These are phyloP conservation scores for Aspergillus awamori DNA, from an alignment of 2,329 filamentous ascomycete species.

Conservation along the genomic window DNA sequence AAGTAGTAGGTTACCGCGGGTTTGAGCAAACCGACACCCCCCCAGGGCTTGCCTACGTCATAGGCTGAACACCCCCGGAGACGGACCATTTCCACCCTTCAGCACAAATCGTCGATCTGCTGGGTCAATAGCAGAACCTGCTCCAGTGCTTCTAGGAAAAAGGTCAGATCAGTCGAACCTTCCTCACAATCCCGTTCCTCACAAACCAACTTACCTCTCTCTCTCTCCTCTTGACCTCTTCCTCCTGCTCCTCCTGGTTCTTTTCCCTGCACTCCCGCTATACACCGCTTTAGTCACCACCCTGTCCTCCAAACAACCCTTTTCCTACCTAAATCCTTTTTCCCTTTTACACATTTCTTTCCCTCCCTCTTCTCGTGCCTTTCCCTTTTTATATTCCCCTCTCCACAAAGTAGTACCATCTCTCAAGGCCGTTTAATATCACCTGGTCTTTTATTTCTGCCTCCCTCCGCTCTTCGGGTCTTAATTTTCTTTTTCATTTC, in stretches of 20 bases:
- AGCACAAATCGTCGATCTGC: constrained; percentile 28
- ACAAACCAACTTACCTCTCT: neutral
- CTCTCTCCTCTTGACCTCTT: neutral
- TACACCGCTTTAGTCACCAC: constrained; percentile 28
- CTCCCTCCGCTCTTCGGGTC: neutral
- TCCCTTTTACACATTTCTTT: constrained; percentile 10
- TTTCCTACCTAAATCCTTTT: constrained; percentile 15
- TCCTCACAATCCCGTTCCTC: constrained; percentile 14
- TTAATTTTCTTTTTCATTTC: constrained; percentile 13
- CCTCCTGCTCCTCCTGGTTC: neutral
- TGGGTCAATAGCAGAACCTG: constrained; percentile 22
- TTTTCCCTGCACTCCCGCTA: constrained; percentile 13
- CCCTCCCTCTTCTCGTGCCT: constrained; percentile 10
- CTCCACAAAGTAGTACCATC: constrained; percentile 9
- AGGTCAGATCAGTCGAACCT: constrained; percentile 28
- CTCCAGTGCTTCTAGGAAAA: constrained; percentile 24
- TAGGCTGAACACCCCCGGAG: constrained; percentile 31
- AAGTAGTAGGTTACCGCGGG: constrained; percentile 21
- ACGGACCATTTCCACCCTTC: constrained; percentile 27
- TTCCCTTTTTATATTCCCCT: constrained; percentile 9
- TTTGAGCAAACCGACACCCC: constrained; percentile 16
- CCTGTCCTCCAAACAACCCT: constrained; percentile 14
- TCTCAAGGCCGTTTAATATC: constrained; percentile 5
- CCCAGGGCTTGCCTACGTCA: constrained; percentile 36
- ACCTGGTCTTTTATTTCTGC: neutral